Evolutionary conservation across 179 eudicot genomes (phyloP).

Genomic region (Silene coronaria): DNA sequence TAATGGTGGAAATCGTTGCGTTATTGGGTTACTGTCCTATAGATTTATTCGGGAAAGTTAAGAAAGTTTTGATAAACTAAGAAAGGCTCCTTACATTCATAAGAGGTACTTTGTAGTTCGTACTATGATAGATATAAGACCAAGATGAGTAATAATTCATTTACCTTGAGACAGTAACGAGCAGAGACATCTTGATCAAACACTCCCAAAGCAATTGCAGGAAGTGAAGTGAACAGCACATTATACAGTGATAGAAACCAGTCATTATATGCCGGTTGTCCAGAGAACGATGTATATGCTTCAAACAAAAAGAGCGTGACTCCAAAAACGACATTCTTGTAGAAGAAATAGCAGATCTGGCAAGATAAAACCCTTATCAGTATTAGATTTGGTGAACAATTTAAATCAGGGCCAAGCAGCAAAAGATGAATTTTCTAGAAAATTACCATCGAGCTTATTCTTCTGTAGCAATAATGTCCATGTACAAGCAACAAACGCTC

Average conservation of each 20-base stretch:
- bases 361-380: slow-evolving; percentile 3
- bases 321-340: slow-evolving; percentile 68
- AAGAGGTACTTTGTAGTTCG: too few relatives aligned
- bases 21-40: too few relatives aligned
- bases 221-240: slow-evolving; percentile 72
- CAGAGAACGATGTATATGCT: slow-evolving; percentile 72
- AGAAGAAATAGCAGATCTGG: slow-evolving; percentile 92
- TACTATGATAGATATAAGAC: too few relatives aligned
- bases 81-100: too few relatives aligned
- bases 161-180: slow-evolving; percentile 70
- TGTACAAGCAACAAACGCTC: slow-evolving; percentile 81
- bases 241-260: slow-evolving; percentile 77
- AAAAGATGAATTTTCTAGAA: neutral
- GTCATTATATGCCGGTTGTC: slow-evolving; percentile 63
- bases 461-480: slow-evolving; percentile 89
- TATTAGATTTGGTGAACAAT: neutral
- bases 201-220: slow-evolving; percentile 72
- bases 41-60: too few relatives aligned
- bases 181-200: slow-evolving; percentile 87
- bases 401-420: neutral
- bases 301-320: slow-evolving; percentile 61
- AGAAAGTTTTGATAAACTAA: too few relatives aligned
- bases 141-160: neutral
- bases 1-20: too few relatives aligned
- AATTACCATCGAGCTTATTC: slow-evolving; percentile 78